Evolutionary conservation across 176 grass and related monocot species (phyloP).

Genomic region (Triticum monococcum): DNA sequence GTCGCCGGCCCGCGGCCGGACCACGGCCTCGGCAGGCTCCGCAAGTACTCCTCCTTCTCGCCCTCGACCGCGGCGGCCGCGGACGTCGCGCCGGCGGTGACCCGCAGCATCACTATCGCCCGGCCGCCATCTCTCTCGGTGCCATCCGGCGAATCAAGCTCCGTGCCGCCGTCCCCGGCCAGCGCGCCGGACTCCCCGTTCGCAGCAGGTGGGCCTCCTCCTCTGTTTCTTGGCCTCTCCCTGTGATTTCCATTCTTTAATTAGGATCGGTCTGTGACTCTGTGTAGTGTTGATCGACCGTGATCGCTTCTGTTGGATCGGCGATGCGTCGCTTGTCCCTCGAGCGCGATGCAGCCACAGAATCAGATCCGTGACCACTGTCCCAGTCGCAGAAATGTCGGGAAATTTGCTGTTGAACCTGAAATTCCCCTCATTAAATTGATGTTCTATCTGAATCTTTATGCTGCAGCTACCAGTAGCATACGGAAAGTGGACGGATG

Average conservation of each 20-base stretch:
- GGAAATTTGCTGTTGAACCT: no score
- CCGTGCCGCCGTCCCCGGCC: constrained; percentile 59
- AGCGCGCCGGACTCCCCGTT: constrained; percentile 51
- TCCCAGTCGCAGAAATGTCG: no score
- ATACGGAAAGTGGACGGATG: constrained; percentile 46
- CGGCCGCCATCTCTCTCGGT: constrained; percentile 26
- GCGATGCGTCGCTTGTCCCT: no score
- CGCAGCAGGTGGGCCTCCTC: constrained; percentile 22
- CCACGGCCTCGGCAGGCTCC: constrained; percentile 71
- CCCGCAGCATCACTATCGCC: constrained; percentile 60
- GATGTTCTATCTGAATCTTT: no score
- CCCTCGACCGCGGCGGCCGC: neutral
- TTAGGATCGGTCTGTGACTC: neutral
- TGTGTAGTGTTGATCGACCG: neutral
- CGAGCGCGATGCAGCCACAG: no score
- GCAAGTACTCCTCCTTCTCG: constrained; percentile 66
- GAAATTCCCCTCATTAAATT: no score
- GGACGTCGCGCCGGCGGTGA: constrained; percentile 24
- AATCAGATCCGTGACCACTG: no score
- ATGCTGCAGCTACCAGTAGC: constrained; percentile 25
- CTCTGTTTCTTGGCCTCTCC: neutral
- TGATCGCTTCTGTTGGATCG: neutral
- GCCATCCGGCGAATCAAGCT: constrained; percentile 25
- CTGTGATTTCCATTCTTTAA: neutral
- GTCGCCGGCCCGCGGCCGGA: constrained; percentile 78